Evolutionary conservation across 495 filamentous ascomycete species (phyloP), one percentile per base, ranked within the genome.

Genomic region (Hypoxylon cercidicola): DNA sequence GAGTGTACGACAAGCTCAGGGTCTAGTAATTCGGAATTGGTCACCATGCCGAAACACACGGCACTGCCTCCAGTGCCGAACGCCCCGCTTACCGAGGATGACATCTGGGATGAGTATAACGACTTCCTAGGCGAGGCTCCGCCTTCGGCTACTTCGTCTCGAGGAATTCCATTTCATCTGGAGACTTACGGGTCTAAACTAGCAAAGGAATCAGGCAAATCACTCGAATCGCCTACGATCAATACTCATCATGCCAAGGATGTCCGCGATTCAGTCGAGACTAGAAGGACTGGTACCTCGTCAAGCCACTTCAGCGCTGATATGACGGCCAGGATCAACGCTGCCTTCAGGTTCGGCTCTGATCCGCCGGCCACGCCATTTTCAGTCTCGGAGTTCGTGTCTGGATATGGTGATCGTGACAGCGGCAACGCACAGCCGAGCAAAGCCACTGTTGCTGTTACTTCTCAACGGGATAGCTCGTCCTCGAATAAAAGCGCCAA

Each of bases 51-150:
- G 15, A 81, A 81, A 6, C 83, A 86, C 6, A 89, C 84, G 10
- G 89, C 89, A 20, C 75, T 90, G 3, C 72, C 89, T 37, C 90
- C 89, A 4, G 72, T 76, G 13, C 78, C 84, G 10, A 81, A 76
- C 25, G 82, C 84, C 7, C 85, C 81, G 7, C 81, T 87, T 4
- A 87, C 79, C 13, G 89, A 93, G 64, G 95, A 98, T 68, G 95
- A 98, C 69, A 83, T 97, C 15, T 99, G 95, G 95, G 87, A 90
- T 37, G 93, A 99, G 74, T 98, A 95, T 64, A 89, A 97, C 72
- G 95, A 98, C 70, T 79, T 96, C 13, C 84, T 97, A 52, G 90
- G 90, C 62, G 86, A 92, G 44, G 58, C 69, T 11, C 86, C 89
- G 11, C 79, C 86, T 13, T 86, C 86, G 0, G 83, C 87, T 18